A percentile compares a stretch with the other conserved stretches of the same genome.
phyloP scores from a whole-genome alignment of 305 asterid species.

The Withania somnifera region DNA sequence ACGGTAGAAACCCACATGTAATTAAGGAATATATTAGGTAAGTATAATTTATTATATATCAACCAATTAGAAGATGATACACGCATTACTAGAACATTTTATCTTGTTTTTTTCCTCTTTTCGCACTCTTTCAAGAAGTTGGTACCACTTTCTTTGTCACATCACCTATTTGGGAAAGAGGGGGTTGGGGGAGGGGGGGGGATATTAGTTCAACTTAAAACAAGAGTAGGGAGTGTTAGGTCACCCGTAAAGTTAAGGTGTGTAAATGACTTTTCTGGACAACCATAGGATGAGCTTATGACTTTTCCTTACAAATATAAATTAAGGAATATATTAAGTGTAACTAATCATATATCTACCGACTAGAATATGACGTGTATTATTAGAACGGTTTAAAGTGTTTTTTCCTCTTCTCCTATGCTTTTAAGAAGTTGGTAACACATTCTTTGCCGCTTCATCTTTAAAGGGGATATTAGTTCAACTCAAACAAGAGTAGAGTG shows the following conservation, averaged over 20 bases:
- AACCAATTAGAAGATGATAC: too few relatives aligned
- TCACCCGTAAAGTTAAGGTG: background rate
- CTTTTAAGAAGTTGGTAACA: background rate
- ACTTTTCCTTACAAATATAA: too few relatives aligned
- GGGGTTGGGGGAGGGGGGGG: too few relatives aligned
- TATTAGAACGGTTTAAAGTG: background rate
- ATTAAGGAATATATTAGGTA: too few relatives aligned
- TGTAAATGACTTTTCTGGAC: background rate
- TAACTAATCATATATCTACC: background rate
- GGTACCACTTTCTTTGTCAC: background rate
- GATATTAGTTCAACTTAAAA: background rate
- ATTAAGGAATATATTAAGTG: background rate
- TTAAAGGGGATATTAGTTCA: background rate
- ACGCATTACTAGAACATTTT: too few relatives aligned
- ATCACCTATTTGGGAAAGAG: background rate
- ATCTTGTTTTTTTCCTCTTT: too few relatives aligned
- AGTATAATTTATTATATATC: too few relatives aligned
- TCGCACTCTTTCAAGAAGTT: background rate
- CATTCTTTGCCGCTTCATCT: background rate
- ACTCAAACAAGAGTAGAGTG: background rate
- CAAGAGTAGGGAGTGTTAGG: background rate
- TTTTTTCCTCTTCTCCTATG: background rate
- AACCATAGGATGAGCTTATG: too few relatives aligned
- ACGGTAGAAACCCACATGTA: too few relatives aligned
- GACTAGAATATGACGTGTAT: background rate